Evolutionary conservation across 2,329 filamentous ascomycete genomes (phyloP).

Genomic region (Pseudopithomyces chartarum): DNA sequence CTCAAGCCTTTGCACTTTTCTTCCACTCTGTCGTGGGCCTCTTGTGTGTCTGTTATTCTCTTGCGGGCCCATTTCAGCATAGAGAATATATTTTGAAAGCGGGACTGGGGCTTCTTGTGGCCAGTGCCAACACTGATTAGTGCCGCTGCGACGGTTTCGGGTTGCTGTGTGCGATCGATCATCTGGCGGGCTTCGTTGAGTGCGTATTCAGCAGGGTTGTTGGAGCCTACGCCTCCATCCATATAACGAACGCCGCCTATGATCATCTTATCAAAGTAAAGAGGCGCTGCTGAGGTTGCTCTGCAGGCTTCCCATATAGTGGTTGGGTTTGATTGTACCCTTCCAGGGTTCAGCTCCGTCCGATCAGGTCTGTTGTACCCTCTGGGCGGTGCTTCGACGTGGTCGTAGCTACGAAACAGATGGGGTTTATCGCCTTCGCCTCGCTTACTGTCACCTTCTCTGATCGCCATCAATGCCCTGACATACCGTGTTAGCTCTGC

Average conservation of each 20-base stretch:
- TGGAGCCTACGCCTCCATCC: not conserved
- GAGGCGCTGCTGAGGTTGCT: constrained; percentile 3
- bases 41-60: not conserved
- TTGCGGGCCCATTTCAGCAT: not conserved
- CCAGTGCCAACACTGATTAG: constrained; percentile 1
- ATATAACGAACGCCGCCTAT: not conserved
- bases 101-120: not conserved
- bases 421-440: not conserved
- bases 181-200: constrained; percentile 2
- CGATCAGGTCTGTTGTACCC: not conserved
- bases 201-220: not conserved
- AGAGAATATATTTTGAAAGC: not conserved
- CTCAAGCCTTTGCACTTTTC: not conserved
- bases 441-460: not conserved
- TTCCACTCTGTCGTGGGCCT: not conserved
- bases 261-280: constrained; percentile 5
- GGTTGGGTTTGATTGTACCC: not conserved
- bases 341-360: not conserved
- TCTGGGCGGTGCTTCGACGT: not conserved
- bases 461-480: not conserved
- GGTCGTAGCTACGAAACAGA: constrained; percentile 3
- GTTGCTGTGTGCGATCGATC: not conserved
- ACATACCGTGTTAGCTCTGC: not conserved
- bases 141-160: not conserved
- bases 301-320: constrained; percentile 2